Percentiles rank a stretch among this genome's conserved stretches.
Conservation (phyloP, 2,329 filamentous ascomycete species). For the Xylariaceae sp. region DNA sequence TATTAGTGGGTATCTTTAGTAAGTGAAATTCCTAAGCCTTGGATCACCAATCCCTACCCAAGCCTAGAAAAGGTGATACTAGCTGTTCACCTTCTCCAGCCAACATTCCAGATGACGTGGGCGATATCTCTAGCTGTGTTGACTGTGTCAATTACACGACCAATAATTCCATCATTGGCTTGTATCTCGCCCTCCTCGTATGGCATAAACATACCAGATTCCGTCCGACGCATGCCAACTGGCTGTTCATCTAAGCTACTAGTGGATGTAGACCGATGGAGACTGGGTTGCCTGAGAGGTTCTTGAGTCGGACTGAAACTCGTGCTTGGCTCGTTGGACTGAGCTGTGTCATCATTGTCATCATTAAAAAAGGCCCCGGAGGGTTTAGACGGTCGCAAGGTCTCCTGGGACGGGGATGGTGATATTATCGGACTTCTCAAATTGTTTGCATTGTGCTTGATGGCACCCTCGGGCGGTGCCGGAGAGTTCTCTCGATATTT, state of each 20-base stretch:
- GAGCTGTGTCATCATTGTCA: slow-evolving; percentile 63
- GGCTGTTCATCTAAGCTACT: slow-evolving; percentile 57
- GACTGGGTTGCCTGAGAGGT: slow-evolving; percentile 36
- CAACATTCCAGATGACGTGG: slow-evolving; percentile 75
- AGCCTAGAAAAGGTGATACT: background rate
- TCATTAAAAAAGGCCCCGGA: slow-evolving; percentile 70
- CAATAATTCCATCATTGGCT: slow-evolving; percentile 70
- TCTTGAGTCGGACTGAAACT: slow-evolving; percentile 29
- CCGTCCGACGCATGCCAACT: slow-evolving; percentile 74
- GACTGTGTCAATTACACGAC: slow-evolving; percentile 80
- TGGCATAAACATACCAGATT: slow-evolving; percentile 91
- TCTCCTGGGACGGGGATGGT: slow-evolving; percentile 83
- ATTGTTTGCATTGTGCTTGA: slow-evolving; percentile 62
- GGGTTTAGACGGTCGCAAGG: slow-evolving; percentile 72
- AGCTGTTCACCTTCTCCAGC: slow-evolving; percentile 60
- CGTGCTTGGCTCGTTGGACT: slow-evolving; percentile 47
- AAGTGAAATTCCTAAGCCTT: slow-evolving; percentile 7
- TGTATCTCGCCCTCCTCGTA: slow-evolving; percentile 74
- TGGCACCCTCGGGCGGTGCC: slow-evolving; percentile 65
- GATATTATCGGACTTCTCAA: slow-evolving; percentile 62
- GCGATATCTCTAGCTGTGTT: slow-evolving; percentile 74
- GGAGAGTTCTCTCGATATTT: slow-evolving; percentile 83
- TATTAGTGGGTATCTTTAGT: slow-evolving; percentile 14
- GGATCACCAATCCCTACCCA: background rate
- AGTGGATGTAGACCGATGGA: slow-evolving; percentile 57